Conservation (phyloP, 148 eudicot genomes). For the Linanthus parryae region DNA sequence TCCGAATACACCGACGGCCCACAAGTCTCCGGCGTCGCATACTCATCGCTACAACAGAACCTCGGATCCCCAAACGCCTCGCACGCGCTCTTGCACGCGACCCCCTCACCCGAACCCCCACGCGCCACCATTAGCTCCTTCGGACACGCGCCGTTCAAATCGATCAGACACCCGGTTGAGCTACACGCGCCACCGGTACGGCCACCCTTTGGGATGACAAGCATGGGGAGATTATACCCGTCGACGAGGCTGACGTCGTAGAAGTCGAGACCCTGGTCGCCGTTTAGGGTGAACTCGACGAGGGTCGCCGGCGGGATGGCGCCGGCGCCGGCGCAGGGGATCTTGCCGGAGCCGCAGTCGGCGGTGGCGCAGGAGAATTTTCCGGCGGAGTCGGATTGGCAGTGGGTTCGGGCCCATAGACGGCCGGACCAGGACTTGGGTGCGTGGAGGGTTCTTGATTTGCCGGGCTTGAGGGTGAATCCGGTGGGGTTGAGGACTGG, state of each 20-base stretch:
- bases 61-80: constrained; percentile 89
- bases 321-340: constrained; percentile 66
- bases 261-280: constrained; percentile 83
- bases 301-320: constrained; percentile 91
- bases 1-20: constrained; percentile 59
- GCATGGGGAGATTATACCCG: constrained; percentile 87
- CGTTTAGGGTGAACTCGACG: constrained; percentile 92
- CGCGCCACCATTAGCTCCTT: constrained; percentile 43
- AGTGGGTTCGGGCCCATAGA: constrained; percentile 85
- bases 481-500: constrained; percentile 72
- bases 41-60: constrained; percentile 80
- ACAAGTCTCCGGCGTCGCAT: constrained; percentile 81
- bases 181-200: constrained; percentile 64
- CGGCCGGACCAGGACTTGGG: constrained; percentile 92
- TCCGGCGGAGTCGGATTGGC: constrained; percentile 39
- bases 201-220: constrained; percentile 55
- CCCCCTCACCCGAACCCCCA: constrained; percentile 33
- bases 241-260: constrained; percentile 96
- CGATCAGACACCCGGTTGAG: constrained; percentile 82
- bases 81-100: constrained; percentile 98
- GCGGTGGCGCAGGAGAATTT: constrained; percentile 70
- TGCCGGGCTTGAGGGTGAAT: constrained; percentile 48
- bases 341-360: constrained; percentile 81
- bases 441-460: constrained; percentile 42
- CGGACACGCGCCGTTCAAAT: constrained; percentile 72